These are phyloP conservation scores for Lumnitzera littorea DNA, from an alignment of 345 rosid species.

Conservation along the genomic window DNA sequence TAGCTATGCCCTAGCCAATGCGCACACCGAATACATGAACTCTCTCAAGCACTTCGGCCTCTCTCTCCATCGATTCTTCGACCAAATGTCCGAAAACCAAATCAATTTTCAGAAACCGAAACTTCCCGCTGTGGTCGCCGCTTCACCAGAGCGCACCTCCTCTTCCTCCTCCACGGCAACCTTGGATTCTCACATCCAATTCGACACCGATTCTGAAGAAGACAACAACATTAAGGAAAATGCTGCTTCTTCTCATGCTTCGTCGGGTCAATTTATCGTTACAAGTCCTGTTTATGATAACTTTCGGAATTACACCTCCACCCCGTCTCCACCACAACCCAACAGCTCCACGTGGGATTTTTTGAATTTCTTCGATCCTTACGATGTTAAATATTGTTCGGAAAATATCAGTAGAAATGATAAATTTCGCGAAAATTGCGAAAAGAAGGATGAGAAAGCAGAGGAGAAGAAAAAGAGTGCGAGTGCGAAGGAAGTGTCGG, in stretches of 20 bases:
- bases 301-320: constrained; percentile 10
- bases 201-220: constrained; percentile 44
- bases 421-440: not conserved
- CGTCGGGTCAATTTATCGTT: constrained; percentile 1
- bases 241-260: constrained; percentile 8
- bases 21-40: constrained; percentile 24
- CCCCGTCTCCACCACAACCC: constrained; percentile 47
- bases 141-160: constrained; percentile 15
- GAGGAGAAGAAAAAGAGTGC: not conserved
- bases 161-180: constrained; percentile 23
- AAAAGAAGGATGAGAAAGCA: not conserved
- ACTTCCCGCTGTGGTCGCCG: constrained; percentile 15
- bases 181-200: constrained; percentile 44
- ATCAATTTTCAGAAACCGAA: not conserved
- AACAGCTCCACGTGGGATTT: constrained; percentile 53
- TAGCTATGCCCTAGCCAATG: constrained; percentile 25
- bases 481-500: constrained; percentile 1
- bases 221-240: constrained; percentile 20
- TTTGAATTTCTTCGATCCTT: constrained; percentile 49
- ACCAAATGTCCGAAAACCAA: constrained; percentile 3
- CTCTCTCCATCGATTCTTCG: constrained; percentile 19
- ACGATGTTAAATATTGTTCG: constrained; percentile 22
- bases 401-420: not conserved
- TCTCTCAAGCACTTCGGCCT: constrained; percentile 28
- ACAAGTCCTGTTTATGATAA: constrained; percentile 13